phyloP scores from a whole-genome alignment of 805 yeast species.

The Teunomyces aglyptinius region DNA sequence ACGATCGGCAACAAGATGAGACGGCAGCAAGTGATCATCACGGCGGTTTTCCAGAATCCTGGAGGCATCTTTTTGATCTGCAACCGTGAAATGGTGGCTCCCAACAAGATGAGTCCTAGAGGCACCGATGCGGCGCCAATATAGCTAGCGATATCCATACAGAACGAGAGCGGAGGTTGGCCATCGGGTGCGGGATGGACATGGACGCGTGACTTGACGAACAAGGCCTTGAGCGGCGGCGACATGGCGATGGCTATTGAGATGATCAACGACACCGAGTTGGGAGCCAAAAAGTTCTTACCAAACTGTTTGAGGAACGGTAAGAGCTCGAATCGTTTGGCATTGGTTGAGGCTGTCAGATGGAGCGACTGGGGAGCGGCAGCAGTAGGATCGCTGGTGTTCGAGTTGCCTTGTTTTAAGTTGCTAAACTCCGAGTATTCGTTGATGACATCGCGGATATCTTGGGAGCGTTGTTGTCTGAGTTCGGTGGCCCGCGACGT shows the following conservation, averaged over 20 bases:
- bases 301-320: conserved; percentile 6
- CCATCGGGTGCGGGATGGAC: conserved; percentile 81
- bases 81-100: conserved; percentile 84
- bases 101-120: conserved; percentile 74
- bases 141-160: conserved; percentile 78
- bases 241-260: conserved; percentile 72
- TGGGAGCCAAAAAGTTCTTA: conserved; percentile 65
- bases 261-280: conserved; percentile 64
- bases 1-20: conserved; percentile 74
- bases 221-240: conserved; percentile 65
- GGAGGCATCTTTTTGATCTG: conserved; percentile 56
- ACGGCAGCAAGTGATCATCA: conserved; percentile 54
- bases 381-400: conserved; percentile 9
- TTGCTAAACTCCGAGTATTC: conserved; percentile 44
- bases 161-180: conserved; percentile 76
- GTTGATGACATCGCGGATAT: conserved; percentile 38
- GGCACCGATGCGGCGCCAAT: conserved; percentile 90
- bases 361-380: conserved; percentile 11
- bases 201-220: conserved; percentile 47
- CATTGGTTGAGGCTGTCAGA: neutral
- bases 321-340: neutral
- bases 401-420: conserved; percentile 17
- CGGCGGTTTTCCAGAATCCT: conserved; percentile 70
- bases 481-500: conserved; percentile 23
- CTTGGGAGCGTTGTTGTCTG: conserved; percentile 29